Percentiles rank a stretch among this genome's conserved stretches.
Conservation (phyloP, 345 rosid species). For the Heritiera fomes region DNA sequence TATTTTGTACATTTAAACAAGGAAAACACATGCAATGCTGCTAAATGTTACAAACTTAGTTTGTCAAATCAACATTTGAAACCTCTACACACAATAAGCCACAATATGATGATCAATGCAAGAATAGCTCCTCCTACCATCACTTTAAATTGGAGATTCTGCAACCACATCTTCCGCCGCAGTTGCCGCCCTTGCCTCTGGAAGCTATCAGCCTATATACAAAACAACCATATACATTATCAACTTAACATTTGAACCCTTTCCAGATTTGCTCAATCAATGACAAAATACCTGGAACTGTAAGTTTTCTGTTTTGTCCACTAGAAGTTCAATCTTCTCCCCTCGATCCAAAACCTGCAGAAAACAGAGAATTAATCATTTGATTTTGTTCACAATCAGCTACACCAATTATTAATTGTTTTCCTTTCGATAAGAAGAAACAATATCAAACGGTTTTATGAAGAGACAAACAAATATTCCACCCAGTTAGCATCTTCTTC, state of each 20-base stretch:
- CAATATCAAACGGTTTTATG: neutral
- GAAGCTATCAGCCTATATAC: conserved; percentile 80
- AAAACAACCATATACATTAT: conserved; percentile 9
- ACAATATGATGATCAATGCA: conserved; percentile 54
- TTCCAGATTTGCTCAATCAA: neutral
- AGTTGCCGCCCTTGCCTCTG: conserved; percentile 96
- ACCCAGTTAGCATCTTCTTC: neutral
- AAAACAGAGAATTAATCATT: no score
- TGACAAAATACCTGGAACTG: conserved; percentile 66
- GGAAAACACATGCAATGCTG: neutral
- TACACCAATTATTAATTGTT: no score
- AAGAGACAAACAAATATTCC: neutral
- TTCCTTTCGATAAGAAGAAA: no score
- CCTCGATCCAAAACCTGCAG: conserved; percentile 93
- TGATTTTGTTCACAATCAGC: no score
- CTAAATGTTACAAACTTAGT: neutral
- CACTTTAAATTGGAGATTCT: conserved; percentile 81
- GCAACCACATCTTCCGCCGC: conserved; percentile 96
- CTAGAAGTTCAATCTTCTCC: conserved; percentile 91
- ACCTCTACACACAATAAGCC: conserved; percentile 73
- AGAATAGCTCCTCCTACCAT: conserved; percentile 72
- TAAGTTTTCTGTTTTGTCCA: conserved; percentile 85
- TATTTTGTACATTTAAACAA: conserved; percentile 16
- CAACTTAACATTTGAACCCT: neutral
- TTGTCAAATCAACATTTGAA: conserved; percentile 51